These are phyloP conservation scores for Pestalotiopsis sp. DNA, from an alignment of 2,329 filamentous ascomycete species.

Conservation along the genomic window DNA sequence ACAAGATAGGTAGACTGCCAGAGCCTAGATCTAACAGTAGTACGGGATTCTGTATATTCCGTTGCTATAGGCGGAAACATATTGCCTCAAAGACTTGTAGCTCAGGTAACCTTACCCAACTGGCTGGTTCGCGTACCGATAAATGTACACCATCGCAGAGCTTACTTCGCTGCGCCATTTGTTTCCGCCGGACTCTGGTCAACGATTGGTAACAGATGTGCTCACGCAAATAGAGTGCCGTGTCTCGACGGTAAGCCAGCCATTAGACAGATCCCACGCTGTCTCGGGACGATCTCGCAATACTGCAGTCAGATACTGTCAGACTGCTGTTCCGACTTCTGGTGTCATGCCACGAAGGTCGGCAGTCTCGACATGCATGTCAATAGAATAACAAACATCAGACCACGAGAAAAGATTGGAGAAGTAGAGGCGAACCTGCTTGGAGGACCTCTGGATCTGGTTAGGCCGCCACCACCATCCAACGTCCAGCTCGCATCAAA, in stretches of 20 bases:
- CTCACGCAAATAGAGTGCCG: neutral
- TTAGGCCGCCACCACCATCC: neutral
- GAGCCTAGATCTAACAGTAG: neutral
- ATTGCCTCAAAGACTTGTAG: neutral
- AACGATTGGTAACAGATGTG: neutral
- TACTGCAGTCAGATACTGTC: neutral
- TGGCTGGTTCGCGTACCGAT: neutral
- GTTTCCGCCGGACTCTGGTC: neutral
- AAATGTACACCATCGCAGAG: neutral
- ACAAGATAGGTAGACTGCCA: neutral
- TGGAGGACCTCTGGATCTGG: neutral
- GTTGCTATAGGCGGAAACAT: neutral
- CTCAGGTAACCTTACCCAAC: neutral
- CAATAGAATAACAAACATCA: neutral
- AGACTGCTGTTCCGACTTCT: neutral
- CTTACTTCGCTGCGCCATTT: neutral
- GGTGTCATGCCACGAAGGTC: neutral
- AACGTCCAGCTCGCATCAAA: conserved; percentile 1
- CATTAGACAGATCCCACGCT: neutral
- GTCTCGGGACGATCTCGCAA: neutral
- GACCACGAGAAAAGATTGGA: neutral
- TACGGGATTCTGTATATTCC: neutral
- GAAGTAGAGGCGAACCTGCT: neutral
- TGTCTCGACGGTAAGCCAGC: neutral
- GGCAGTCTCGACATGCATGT: neutral